Evolutionary conservation across 2,329 filamentous ascomycete genomes (phyloP), one percentile per base, ranked within the genome.

Genomic region (Phaeosphaeriaceae sp.): DNA sequence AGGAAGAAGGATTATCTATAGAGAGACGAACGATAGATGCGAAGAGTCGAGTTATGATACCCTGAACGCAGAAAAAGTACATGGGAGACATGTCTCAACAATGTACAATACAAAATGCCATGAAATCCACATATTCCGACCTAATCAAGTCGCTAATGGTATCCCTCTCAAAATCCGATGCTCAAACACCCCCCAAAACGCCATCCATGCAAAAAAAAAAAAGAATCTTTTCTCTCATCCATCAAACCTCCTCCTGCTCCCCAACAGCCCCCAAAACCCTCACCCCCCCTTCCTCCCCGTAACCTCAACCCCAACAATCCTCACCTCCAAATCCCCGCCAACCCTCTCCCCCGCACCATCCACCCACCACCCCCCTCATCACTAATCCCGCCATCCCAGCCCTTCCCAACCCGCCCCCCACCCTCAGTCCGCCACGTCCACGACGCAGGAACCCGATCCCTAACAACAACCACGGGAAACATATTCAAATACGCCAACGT

Each of bases 1-100:
- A 86, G 87, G 76, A 97, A 97, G 84, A 97, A 97, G 85, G 91
- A 96, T 68, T 96, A 96, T 70, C 81, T 97, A 46, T 97, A 32
- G 21, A 26, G 11, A n/a, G n/a, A n/a, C n/a, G n/a, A n/a, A n/a
- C n/a, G n/a, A n/a, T n/a, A n/a, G n/a, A n/a, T n/a, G n/a, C n/a
- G n/a, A n/a, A n/a, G n/a, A n/a, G n/a, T n/a, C n/a, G n/a, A n/a
- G n/a, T n/a, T n/a, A n/a, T n/a, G n/a, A n/a, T n/a, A n/a, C n/a
- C n/a, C n/a, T n/a, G n/a, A n/a, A n/a, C n/a, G n/a, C n/a, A n/a
- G n/a, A n/a, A n/a, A n/a, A n/a, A n/a, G n/a, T n/a, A n/a, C n/a
- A n/a, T n/a, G n/a, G n/a, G n/a, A n/a, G n/a, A n/a, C n/a, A n/a
- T n/a, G n/a, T n/a, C n/a, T n/a, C n/a, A n/a, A n/a, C n/a, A n/a